phyloP scores from a whole-genome alignment of 2,329 filamentous ascomycete genomes.

The Botrytis sinoallii region DNA sequence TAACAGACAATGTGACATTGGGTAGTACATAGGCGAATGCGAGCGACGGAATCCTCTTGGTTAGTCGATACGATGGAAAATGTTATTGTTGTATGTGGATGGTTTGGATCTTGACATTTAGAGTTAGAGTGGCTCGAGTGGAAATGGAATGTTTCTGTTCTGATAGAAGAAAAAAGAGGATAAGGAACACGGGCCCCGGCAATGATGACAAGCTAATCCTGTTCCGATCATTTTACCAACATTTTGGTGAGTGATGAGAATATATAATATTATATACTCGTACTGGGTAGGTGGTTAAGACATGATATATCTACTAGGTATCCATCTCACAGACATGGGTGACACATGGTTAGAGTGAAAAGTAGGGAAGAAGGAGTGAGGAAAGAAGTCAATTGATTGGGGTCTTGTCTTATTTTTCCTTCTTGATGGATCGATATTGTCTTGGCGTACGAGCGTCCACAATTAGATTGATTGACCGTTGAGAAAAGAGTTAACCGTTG shows the following conservation, averaged over 20 bases:
- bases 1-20: constrained; percentile 10
- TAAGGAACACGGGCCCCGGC: not conserved
- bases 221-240: not conserved
- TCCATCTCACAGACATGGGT: not conserved
- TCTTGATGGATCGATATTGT: not conserved
- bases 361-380: not conserved
- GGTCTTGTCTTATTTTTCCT: not conserved
- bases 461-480: not conserved
- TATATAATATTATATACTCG: not conserved
- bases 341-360: not conserved
- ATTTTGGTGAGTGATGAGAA: not conserved
- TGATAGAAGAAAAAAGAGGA: not conserved
- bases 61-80: not conserved
- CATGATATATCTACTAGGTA: not conserved
- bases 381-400: not conserved
- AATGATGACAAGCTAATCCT: not conserved
- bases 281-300: not conserved
- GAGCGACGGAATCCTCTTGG: not conserved
- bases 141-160: not conserved
- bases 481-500: not conserved
- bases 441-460: not conserved
- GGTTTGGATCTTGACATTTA: not conserved
- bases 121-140: not conserved
- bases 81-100: not conserved
- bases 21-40: constrained; percentile 9